These are phyloP conservation scores for Lachnellula suecica DNA, from an alignment of 2,329 filamentous ascomycete species.

Conservation along the genomic window DNA sequence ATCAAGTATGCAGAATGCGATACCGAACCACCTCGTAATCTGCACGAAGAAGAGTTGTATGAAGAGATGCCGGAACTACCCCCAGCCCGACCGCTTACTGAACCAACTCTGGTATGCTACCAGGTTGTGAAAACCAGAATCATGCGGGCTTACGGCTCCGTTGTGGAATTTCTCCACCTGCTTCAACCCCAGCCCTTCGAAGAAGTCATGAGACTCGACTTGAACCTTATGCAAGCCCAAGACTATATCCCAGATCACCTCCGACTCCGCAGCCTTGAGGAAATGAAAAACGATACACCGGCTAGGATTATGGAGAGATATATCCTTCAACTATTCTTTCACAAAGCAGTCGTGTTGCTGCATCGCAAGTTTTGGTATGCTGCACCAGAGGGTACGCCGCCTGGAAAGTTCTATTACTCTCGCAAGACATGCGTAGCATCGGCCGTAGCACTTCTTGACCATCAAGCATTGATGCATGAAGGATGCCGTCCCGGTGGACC, in stretches of 20 bases:
- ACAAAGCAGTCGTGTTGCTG: slow-evolving; percentile 54
- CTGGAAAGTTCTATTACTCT: slow-evolving; percentile 49
- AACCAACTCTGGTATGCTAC: slow-evolving; percentile 59
- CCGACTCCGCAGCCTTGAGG: slow-evolving; percentile 46
- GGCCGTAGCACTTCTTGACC: slow-evolving; percentile 46
- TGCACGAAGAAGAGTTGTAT: slow-evolving; percentile 65
- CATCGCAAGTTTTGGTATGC: slow-evolving; percentile 55
- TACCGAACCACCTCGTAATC: slow-evolving; percentile 59
- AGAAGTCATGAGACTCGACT: slow-evolving; percentile 50
- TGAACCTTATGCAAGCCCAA: slow-evolving; percentile 45
- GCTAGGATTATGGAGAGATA: slow-evolving; percentile 50
- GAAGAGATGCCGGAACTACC: slow-evolving; percentile 56
- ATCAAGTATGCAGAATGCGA: slow-evolving; percentile 63
- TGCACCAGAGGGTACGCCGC: slow-evolving; percentile 31
- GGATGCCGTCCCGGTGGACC: slow-evolving; percentile 52
- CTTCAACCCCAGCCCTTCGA: slow-evolving; percentile 47
- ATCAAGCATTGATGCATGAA: slow-evolving; percentile 48
- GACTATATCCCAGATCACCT: slow-evolving; percentile 46
- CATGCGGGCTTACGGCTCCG: slow-evolving; percentile 48
- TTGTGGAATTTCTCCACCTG: slow-evolving; percentile 50
- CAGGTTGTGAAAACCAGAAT: slow-evolving; percentile 50
- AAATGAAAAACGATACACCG: slow-evolving; percentile 48
- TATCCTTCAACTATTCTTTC: slow-evolving; percentile 50
- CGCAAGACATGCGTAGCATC: slow-evolving; percentile 49
- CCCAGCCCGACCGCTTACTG: slow-evolving; percentile 50